Percentiles rank a stretch among this genome's conserved stretches.
These are phyloP conservation scores for Sporothrix sp. DNA, from an alignment of 2,329 filamentous ascomycete species.

Conservation along the genomic window DNA sequence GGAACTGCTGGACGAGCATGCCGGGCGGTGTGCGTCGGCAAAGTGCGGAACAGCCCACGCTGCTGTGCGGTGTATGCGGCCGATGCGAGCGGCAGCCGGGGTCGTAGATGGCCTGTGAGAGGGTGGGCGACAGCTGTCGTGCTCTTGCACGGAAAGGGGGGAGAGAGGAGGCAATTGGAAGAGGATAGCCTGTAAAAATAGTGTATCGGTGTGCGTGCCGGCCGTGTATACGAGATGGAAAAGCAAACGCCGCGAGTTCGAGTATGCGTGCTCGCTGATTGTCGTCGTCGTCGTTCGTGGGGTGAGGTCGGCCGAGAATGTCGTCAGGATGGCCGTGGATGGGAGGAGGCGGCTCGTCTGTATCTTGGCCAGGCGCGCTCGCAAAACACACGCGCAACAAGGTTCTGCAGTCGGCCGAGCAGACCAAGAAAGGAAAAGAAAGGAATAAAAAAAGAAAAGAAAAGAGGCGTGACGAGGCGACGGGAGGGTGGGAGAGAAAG, in stretches of 20 bases:
- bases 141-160: neutral
- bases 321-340: too few relatives aligned
- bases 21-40: neutral
- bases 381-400: neutral
- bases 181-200: neutral
- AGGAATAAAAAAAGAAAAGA: neutral
- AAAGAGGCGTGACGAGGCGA: neutral
- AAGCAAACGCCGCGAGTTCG: neutral
- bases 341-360: too few relatives aligned
- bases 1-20: conserved; percentile 18
- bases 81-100: neutral
- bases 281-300: neutral
- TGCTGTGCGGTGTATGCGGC: neutral
- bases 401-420: neutral
- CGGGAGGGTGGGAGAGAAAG: neutral
- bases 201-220: too few relatives aligned
- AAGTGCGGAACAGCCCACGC: neutral
- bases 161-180: neutral
- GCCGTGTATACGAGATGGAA: neutral
- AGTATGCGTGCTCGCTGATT: neutral
- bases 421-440: neutral
- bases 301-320: neutral
- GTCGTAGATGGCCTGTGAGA: neutral
- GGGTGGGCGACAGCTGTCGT: neutral
- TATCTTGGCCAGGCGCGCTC: conserved; percentile 1